Base-by-base conservation (phyloP, 176 grass and related monocot genomes). In the Raddia distichophylla region DNA sequence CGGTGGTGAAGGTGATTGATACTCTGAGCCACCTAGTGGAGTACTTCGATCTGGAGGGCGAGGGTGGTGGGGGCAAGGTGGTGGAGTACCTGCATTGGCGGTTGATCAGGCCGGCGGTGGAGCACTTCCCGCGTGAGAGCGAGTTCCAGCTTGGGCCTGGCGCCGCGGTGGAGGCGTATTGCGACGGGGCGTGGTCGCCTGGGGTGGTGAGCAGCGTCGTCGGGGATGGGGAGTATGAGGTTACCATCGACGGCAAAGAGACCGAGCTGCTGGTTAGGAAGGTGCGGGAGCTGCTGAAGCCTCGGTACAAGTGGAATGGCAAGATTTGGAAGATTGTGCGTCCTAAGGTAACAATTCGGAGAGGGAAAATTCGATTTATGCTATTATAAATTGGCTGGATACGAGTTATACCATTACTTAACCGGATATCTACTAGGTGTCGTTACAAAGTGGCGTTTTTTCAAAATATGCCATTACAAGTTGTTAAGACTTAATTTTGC, bases 11-110 rank as follows among this genome's bases (percentile, higher is more conserved):
- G 57, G 73, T 80, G 20, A 64, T 91, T 15, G 85, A 84, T 51
- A 60, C 16, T 34, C 48, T 67, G 18, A 87, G 81, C 60, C 87
- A 85, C 62, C 8, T 87, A 8, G 87, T 94, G 4, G 84, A 87
- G 68, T 94, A 91, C 74, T 44, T 78, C 43, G 82, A 87, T 71
- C 73, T 77, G 62, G 76, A 75, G 61, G 76, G 62, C 0, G 85
- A 45, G 12, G 69, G 60, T 0, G 34, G 3, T 40, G 77, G 37
- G 17, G 77, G 32, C 37, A 87, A 66, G 69, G 67, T 76, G 5
- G 71, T 27, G 9, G 92, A 94, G 74, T 89, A 89, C 75, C 81
- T 94, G 69, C 77, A 94, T 62, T 88, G 71, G 67, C 22, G 58
- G 2, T 94, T 87, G 58, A 87, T 94, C 42, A 77, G 92, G 46